Base-by-base conservation (phyloP, 2,329 filamentous ascomycete genomes). In the Aspergillus pseudonomiae region DNA sequence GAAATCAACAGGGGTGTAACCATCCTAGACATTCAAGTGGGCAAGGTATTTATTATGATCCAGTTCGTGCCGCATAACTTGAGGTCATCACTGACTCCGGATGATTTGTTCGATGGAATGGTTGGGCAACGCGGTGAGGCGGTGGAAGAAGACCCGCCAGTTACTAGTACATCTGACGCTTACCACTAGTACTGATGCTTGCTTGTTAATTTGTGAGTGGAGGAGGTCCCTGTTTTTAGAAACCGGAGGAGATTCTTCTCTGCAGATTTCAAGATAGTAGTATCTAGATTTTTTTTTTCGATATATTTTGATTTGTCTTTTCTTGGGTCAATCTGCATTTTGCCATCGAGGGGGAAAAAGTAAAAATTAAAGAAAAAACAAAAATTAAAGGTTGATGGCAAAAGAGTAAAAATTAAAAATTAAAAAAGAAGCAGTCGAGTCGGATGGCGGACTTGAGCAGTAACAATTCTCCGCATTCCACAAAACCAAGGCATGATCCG, bases 91-190 rank as follows among this genome's bases (percentile, higher is more conserved):
- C 54, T 59, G 59, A 61, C 64, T 65, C 64, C 66, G 63, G 50
- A 54, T 59, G 63, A 69, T 67, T 69, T 67, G 66, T 64, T 57
- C 32, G 55, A 12, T 9, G 24, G 45, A 45, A 45, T 59, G 45
- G 63, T 68, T 67, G 65, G 66, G 67, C 64, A 62, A 62, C 66
- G 65, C 66, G 66, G 64, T 68, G 67, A 69, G 66, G 67, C 64
- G 63, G 64, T 62, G 62, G 53, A 63, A 46, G 39, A 32, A 41
- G 48, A 64, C 63, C 63, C 64, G 59, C 63, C 60, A 26, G 52
- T 53, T 56, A 41, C 52, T 28, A 57, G 14, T 41, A 6, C 52
- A n/a, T 58, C 43, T 34, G 41, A 50, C 53, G 45, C 55, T 21
- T 54, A 58, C 30, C 32, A 53, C n/a, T 41, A 52, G 11, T 24